Conservation (phyloP, 2,329 filamentous ascomycete genomes). For the Penicillium hordei region DNA sequence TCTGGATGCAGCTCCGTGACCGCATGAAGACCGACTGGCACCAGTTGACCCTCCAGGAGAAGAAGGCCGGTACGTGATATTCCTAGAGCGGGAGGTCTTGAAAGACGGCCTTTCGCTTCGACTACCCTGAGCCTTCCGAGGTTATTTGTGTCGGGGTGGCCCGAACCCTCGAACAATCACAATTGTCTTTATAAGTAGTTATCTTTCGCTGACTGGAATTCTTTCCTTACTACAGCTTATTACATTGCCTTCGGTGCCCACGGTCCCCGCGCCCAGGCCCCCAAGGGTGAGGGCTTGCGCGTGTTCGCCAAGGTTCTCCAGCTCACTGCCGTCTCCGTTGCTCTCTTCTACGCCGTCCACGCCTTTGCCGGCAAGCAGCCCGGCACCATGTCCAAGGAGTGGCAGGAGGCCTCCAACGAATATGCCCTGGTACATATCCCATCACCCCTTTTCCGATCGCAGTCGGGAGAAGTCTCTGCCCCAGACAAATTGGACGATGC, state of each 20-base stretch:
- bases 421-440: conserved; percentile 73
- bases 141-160: conserved; percentile 2
- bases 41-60: conserved; percentile 92
- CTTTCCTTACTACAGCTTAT: conserved; percentile 67
- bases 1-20: conserved; percentile 98
- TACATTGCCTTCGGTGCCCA: conserved; percentile 98
- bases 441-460: background rate
- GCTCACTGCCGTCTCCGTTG: conserved; percentile 66
- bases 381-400: conserved; percentile 92
- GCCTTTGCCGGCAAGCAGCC: conserved; percentile 70
- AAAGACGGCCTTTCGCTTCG: background rate
- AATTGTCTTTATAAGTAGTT: conserved; percentile 20
- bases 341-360: conserved; percentile 71
- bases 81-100: background rate
- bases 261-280: conserved; percentile 79
- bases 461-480: background rate
- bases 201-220: conserved; percentile 16
- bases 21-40: conserved; percentile 98
- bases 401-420: conserved; percentile 93
- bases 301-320: conserved; percentile 71
- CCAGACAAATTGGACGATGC: conserved; percentile 15
- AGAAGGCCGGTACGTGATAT: conserved; percentile 88
- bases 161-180: background rate
- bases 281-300: conserved; percentile 81
- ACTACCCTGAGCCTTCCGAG: conserved; percentile 23